A percentile compares a stretch with the other conserved stretches of the same genome.
Evolutionary conservation across 352 stramenopile genomes (phyloP).

Genomic region (Pseudoperonospora humuli): DNA sequence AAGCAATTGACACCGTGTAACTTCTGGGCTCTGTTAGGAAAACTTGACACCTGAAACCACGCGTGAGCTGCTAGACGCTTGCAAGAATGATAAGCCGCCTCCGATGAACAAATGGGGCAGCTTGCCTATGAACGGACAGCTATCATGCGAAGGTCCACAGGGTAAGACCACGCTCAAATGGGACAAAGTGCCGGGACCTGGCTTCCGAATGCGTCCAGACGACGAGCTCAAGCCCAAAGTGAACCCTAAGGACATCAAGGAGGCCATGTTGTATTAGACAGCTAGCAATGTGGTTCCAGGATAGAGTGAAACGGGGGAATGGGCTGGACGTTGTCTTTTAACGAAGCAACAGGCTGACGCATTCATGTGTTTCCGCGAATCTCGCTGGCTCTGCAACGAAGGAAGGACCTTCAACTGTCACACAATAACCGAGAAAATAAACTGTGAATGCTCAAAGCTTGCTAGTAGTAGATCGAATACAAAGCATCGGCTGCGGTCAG

Average conservation of each 20-base stretch:
- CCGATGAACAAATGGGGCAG: conserved; percentile 97
- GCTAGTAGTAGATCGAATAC: neutral
- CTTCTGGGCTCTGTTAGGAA: conserved; percentile 82
- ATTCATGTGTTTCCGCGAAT: conserved; percentile 19
- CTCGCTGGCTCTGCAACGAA: conserved; percentile 12
- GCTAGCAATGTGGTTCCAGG: conserved; percentile 1
- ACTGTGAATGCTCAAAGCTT: conserved; percentile 21
- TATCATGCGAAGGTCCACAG: conserved; percentile 95
- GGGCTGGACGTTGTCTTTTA: conserved; percentile 8
- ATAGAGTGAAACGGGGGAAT: conserved; percentile 22
- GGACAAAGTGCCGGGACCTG: conserved; percentile 73
- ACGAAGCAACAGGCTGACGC: conserved; percentile 12
- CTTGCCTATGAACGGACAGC: conserved; percentile 99
- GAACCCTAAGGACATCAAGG: conserved; percentile 90
- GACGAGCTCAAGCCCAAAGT: conserved; percentile 90
- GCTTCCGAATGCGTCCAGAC: conserved; percentile 88
- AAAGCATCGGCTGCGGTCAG: too few relatives aligned
- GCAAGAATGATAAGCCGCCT: conserved; percentile 89
- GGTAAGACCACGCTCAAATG: conserved; percentile 93
- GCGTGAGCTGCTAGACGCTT: conserved; percentile 94
- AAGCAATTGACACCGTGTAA: conserved; percentile 5
- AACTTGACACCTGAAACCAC: conserved; percentile 97
- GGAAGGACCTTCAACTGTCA: conserved; percentile 14
- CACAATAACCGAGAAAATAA: conserved; percentile 21
- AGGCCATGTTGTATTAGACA: conserved; percentile 84